A percentile compares a stretch with the other conserved stretches of the same genome.
Evolutionary conservation across 2,329 filamentous ascomycete species (phyloP).

Genomic region (Aspergillus versicolor): DNA sequence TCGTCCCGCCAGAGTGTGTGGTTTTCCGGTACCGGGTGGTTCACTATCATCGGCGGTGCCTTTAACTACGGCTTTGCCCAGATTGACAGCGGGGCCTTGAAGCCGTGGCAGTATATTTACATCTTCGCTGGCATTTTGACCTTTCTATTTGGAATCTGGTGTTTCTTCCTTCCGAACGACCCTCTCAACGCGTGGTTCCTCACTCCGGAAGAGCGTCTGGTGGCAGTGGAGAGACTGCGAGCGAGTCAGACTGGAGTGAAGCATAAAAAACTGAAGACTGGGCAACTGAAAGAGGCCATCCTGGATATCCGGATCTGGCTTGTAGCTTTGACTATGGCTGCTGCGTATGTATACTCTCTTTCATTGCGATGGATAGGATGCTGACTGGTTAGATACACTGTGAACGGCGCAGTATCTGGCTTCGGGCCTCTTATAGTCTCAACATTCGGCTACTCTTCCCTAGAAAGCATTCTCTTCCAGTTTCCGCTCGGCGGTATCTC

Average conservation of each 20-base stretch:
- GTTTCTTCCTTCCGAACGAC: constrained; percentile 65
- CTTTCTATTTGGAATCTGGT: constrained; percentile 63
- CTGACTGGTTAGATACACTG: constrained; percentile 53
- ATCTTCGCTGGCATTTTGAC: constrained; percentile 64
- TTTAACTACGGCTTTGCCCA: constrained; percentile 69
- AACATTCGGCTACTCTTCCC: constrained; percentile 65
- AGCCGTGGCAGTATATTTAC: constrained; percentile 70
- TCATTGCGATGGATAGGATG: too few relatives aligned
- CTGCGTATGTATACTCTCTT: constrained; percentile 45
- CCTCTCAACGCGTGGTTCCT: constrained; percentile 70
- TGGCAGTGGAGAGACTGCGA: constrained; percentile 64
- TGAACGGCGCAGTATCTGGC: constrained; percentile 69
- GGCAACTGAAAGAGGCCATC: constrained; percentile 59
- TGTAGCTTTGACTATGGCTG: constrained; percentile 66
- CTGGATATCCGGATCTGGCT: constrained; percentile 60
- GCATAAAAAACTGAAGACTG: constrained; percentile 59
- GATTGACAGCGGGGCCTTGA: constrained; percentile 54
- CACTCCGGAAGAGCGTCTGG: constrained; percentile 59
- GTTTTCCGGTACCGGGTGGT: constrained; percentile 59
- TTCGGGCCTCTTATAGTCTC: constrained; percentile 72
- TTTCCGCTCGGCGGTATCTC: constrained; percentile 72
- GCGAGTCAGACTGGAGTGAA: constrained; percentile 63
- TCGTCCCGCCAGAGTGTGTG: constrained; percentile 65
- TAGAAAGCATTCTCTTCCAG: constrained; percentile 69
- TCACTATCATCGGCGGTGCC: constrained; percentile 62